Evolutionary conservation across 345 rosid species (phyloP).

Genomic region (Cardiospermum halicacabum): DNA sequence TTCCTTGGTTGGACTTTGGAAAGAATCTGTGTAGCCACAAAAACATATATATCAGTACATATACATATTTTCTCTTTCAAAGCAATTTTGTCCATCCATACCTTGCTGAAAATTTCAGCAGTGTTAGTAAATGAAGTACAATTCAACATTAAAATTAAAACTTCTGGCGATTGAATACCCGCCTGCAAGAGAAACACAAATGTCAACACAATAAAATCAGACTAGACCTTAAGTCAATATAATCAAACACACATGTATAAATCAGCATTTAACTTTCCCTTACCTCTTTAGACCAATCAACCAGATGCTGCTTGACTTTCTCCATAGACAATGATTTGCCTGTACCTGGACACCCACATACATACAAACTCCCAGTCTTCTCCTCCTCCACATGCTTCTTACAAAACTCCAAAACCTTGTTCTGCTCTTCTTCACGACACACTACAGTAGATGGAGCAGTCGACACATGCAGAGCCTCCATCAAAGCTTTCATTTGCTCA

Average conservation of each 20-base stretch:
- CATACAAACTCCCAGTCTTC: conserved; percentile 74
- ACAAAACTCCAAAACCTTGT: conserved; percentile 59
- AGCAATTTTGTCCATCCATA: conserved; percentile 14
- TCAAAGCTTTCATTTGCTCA: conserved; percentile 58
- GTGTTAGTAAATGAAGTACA: conserved; percentile 67
- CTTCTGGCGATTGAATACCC: conserved; percentile 47
- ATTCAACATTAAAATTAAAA: conserved; percentile 53
- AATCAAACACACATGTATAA: no score
- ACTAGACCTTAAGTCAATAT: background rate
- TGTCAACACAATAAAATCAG: background rate
- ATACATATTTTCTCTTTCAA: background rate
- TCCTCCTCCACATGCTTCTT: conserved; percentile 47
- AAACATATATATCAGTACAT: conserved; percentile 19
- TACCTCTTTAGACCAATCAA: conserved; percentile 71
- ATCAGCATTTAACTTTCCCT: no score
- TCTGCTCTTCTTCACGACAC: conserved; percentile 80
- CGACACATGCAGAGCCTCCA: conserved; percentile 76
- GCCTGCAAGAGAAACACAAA: conserved; percentile 29
- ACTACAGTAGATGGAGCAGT: conserved; percentile 52
- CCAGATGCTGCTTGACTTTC: conserved; percentile 45
- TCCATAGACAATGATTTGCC: conserved; percentile 84
- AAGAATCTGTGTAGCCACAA: conserved; percentile 50
- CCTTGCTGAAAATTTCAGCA: conserved; percentile 79
- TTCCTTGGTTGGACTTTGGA: conserved; percentile 30
- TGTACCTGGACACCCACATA: conserved; percentile 86